Base-by-base conservation (phyloP, 2,329 filamentous ascomycete species). In the Phaeosphaeriaceae sp. region DNA sequence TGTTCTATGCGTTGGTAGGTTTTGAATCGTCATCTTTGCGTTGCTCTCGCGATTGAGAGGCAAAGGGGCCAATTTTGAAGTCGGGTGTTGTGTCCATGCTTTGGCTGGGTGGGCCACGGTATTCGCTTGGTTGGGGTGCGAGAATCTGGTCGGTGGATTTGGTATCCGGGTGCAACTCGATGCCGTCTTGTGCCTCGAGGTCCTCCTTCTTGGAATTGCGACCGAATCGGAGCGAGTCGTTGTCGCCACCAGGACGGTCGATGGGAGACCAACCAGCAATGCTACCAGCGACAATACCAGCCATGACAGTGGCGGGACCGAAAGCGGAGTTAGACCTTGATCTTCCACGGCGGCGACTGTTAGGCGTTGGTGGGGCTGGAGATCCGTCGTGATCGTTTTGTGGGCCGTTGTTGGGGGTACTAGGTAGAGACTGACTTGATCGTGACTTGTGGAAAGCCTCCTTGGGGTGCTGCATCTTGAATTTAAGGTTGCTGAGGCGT, bases 401-500 rank as follows among this genome's bases (percentile, higher is more conserved):
- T 3, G 58, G 35, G 35, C 85, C 83, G 32, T 79, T 80, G 33
- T 81, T 83, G 2, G 88, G 87, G 3, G 87, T 90, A 50, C 79
- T 78, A 9, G 88, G 86, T 23, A 79, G 73, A 43, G 85, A 79
- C 28, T 87, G 87, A 69, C 85, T 88, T 43, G 83, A 87, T 53
- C 87, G 73, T 16, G 79, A 75, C 41, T 74, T 68, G 75, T 86
- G 87, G 62, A 91, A 82, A 2, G 83, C 83, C 70, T 92, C 87
- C 64, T 85, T 86, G 50, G 89, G 88, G 65, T 93, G 87, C 66
- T 86, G 79, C 54, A 93, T 85, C 50, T 87, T 86, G 70, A 91
- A 93, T 74, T 87, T 90, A 60, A 95, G 79, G 67, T 88, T 87
- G 77, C 91, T 92, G 50, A 95, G 76, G 52, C 90, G 88, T 32